Conservation (phyloP, 2,329 filamentous ascomycete species). For the Macrophomina pseudophaseolina region DNA sequence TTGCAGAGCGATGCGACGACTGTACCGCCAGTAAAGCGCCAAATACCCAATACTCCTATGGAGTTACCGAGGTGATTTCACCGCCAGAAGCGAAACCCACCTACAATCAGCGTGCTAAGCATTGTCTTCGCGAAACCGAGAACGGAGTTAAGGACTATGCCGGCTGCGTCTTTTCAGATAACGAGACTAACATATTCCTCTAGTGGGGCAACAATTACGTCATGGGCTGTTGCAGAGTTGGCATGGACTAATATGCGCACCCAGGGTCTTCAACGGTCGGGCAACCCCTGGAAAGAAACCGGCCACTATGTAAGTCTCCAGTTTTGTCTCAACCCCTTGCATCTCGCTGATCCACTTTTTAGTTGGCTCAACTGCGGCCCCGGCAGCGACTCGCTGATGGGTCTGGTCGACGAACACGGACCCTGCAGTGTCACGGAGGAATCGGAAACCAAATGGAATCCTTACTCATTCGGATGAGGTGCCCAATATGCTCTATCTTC, state of each 20-base stretch:
- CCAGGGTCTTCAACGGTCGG: not conserved
- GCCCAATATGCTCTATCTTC: conserved; percentile 47
- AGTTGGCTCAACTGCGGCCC: conserved; percentile 41
- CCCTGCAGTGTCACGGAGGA: conserved; percentile 52
- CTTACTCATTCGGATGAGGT: conserved; percentile 46
- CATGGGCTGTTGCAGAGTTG: not conserved
- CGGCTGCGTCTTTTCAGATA: conserved; percentile 43
- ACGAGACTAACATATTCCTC: conserved; percentile 48
- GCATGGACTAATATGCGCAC: not conserved
- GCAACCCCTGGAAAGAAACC: not conserved
- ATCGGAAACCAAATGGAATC: conserved; percentile 42
- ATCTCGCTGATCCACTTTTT: not conserved
- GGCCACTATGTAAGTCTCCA: not conserved
- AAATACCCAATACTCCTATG: not conserved
- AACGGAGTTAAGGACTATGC: conserved; percentile 44
- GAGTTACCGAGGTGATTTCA: conserved; percentile 40
- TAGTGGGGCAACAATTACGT: conserved; percentile 38
- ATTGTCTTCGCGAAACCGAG: conserved; percentile 50
- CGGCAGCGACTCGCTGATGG: conserved; percentile 51
- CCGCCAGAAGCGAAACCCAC: not conserved
- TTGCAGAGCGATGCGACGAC: not conserved
- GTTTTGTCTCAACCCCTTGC: too few relatives aligned
- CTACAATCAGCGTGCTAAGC: conserved; percentile 5
- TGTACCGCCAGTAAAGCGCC: not conserved
- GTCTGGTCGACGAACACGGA: conserved; percentile 43